These are phyloP conservation scores for Juglanconis sp. DNA, from an alignment of 2,329 filamentous ascomycete genomes.

Conservation along the genomic window DNA sequence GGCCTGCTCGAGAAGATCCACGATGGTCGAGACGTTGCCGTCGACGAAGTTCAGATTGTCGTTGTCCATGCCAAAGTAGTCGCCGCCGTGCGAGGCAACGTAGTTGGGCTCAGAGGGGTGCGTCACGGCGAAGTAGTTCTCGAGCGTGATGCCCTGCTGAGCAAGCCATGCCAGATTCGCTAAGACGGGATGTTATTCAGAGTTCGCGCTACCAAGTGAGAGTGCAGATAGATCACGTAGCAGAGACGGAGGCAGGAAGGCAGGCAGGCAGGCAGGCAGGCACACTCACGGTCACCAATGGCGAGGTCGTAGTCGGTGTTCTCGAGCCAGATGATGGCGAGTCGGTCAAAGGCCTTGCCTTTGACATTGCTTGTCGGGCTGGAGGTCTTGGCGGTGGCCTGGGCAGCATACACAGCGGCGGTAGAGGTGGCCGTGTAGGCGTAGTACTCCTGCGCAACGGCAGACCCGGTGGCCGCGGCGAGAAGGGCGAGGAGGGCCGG, in stretches of 20 bases:
- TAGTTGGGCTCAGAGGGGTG: slow-evolving; percentile 79
- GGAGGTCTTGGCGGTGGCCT: slow-evolving; percentile 57
- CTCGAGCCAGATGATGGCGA: slow-evolving; percentile 73
- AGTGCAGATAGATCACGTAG: background rate
- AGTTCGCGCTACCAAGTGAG: background rate
- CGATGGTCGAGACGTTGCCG: slow-evolving; percentile 61
- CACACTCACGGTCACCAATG: slow-evolving; percentile 56
- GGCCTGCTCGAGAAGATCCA: slow-evolving; percentile 66
- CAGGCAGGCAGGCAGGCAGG: background rate
- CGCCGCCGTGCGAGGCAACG: slow-evolving; percentile 63
- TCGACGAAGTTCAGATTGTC: slow-evolving; percentile 60
- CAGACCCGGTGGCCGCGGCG: slow-evolving; percentile 11
- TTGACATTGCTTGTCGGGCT: slow-evolving; percentile 62
- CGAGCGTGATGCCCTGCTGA: slow-evolving; percentile 59
- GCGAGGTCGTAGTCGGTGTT: slow-evolving; percentile 70
- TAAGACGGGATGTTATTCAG: background rate
- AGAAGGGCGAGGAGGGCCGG: slow-evolving; percentile 7
- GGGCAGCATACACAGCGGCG: slow-evolving; percentile 50
- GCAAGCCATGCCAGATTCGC: slow-evolving; percentile 57
- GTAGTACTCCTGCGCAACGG: slow-evolving; percentile 33
- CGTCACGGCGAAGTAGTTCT: slow-evolving; percentile 59
- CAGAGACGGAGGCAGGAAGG: slow-evolving; percentile 18
- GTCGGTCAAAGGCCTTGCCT: slow-evolving; percentile 70
- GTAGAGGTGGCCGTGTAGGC: slow-evolving; percentile 50
- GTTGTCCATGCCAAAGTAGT: slow-evolving; percentile 71